A percentile compares a stretch with the other conserved stretches of the same genome.
phyloP scores from a whole-genome alignment of 2,329 filamentous ascomycete genomes.

The Dactylella cylindrospora region DNA sequence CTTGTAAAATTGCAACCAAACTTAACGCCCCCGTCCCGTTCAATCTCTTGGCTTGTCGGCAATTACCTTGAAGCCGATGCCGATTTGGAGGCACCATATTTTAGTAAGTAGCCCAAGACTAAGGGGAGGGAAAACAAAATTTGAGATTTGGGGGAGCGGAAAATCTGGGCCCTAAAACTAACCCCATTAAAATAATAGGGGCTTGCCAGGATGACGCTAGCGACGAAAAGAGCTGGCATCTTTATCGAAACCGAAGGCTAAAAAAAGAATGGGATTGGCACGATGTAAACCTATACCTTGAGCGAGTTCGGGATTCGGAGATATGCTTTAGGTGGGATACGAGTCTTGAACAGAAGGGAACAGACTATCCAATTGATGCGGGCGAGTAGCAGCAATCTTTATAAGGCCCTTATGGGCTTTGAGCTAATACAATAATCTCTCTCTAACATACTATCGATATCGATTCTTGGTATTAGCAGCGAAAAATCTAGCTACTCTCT shows the following conservation, averaged over 20 bases:
- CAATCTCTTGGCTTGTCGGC: slow-evolving; percentile 13
- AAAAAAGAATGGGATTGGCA: background rate
- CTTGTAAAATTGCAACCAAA: slow-evolving; percentile 19
- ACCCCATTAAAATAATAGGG: background rate
- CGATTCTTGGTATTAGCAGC: no score
- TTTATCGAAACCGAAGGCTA: background rate
- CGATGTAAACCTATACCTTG: slow-evolving; percentile 14
- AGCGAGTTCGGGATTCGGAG: slow-evolving; percentile 11
- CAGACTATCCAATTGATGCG: no score
- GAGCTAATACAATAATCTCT: no score
- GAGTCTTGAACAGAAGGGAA: slow-evolving; percentile 4
- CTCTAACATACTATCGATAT: no score
- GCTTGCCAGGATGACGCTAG: slow-evolving; percentile 10
- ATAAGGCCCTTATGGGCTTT: no score
- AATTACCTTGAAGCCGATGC: slow-evolving; percentile 1
- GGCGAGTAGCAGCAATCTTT: no score
- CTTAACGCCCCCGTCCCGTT: slow-evolving; percentile 17
- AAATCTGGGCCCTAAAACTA: background rate
- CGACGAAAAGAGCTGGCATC: slow-evolving; percentile 6
- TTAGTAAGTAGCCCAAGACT: slow-evolving; percentile 9
- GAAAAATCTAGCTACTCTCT: no score
- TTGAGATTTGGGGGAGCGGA: background rate
- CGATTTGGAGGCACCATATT: slow-evolving; percentile 8
- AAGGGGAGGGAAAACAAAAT: no score
- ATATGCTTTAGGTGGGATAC: slow-evolving; percentile 39